Evolutionary conservation across 148 eudicot species (phyloP), one percentile per base, ranked within the genome.

Genomic region (Fagopyrum homotropicum): DNA sequence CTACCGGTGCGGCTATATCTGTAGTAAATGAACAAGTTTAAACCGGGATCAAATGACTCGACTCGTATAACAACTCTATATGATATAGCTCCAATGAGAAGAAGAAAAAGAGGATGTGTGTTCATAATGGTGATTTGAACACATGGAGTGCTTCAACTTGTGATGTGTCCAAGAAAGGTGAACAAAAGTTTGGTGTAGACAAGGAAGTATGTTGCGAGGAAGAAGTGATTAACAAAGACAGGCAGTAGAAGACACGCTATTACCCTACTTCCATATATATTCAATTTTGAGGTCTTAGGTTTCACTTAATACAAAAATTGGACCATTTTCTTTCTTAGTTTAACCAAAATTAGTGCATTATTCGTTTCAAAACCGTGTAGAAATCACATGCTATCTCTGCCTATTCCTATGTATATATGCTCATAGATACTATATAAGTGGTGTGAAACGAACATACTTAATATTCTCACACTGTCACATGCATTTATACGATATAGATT

Each of bases 211-310:
- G 66, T 59, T 59, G 66, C 8, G 9, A 59, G 40, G 29, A 59
- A 59, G 40, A 9, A 59, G 29, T 22, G 66, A 59, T 59, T 12
- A 59, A 59, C 66, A 59, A 59, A 59, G 66, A 59, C 66, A 59
- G 35, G 40, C 35, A 59, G 35, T 35, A 59, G 59, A 22, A 59
- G 66, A 59, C 66, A 59, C 66, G 66, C 66, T 26, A 57, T n/a
- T 57, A 57, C 64, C 64, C 64, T 59, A 59, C 64, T 17, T 5
- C 22, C 64, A 17, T 59, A 17, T 2, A n/a, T 14, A 59, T 59
- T 59, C 66, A 26, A 6, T 17, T 59, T 59, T 59, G 66, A 59
- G 66, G 66, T 59, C 40, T 57, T 26, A 8, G 59, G 59, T 54
- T 54, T 19, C 15, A 15, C 19, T 54, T 54, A 14, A 3, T 14